phyloP scores from a whole-genome alignment of 2,329 filamentous ascomycete species.

The Helicocarpus griseus region DNA sequence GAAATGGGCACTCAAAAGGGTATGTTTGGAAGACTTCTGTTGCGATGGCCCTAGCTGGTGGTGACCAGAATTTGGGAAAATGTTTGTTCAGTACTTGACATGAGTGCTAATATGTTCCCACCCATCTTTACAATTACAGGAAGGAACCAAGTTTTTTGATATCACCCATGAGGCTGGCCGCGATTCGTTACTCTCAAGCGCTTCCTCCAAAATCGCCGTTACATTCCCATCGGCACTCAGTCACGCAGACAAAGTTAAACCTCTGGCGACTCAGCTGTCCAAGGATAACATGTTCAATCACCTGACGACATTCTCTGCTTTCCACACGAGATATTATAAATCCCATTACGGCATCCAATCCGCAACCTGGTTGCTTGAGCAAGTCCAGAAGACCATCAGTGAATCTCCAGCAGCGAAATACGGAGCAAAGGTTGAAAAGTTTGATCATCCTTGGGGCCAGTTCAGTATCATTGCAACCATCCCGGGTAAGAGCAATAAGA shows the following conservation, averaged over 20 bases:
- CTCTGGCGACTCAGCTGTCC: conserved; percentile 58
- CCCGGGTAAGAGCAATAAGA: conserved; percentile 73
- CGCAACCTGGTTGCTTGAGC: conserved; percentile 73
- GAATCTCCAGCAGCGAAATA: conserved; percentile 58
- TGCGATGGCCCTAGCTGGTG: too few species aligned
- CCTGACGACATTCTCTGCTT: conserved; percentile 58
- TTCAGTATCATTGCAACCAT: conserved; percentile 86
- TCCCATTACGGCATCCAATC: conserved; percentile 64
- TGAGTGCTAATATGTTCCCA: neutral
- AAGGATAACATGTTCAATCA: conserved; percentile 69
- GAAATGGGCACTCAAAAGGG: conserved; percentile 83
- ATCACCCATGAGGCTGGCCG: conserved; percentile 62
- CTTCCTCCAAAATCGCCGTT: conserved; percentile 33
- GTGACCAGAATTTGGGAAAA: too few species aligned
- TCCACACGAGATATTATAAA: conserved; percentile 50
- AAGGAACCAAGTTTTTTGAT: conserved; percentile 86
- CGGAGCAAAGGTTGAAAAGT: conserved; percentile 60
- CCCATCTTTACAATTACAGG: conserved; percentile 38
- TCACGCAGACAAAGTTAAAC: conserved; percentile 56
- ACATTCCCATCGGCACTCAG: conserved; percentile 58
- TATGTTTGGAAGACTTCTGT: too few species aligned
- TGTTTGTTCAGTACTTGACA: too few species aligned
- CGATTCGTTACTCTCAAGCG: conserved; percentile 49
- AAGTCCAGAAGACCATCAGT: conserved; percentile 62
- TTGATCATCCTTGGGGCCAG: conserved; percentile 79